A percentile compares a stretch with the other conserved stretches of the same genome.
Evolutionary conservation across 345 rosid species (phyloP).

Genomic region (Linum trigynum): DNA sequence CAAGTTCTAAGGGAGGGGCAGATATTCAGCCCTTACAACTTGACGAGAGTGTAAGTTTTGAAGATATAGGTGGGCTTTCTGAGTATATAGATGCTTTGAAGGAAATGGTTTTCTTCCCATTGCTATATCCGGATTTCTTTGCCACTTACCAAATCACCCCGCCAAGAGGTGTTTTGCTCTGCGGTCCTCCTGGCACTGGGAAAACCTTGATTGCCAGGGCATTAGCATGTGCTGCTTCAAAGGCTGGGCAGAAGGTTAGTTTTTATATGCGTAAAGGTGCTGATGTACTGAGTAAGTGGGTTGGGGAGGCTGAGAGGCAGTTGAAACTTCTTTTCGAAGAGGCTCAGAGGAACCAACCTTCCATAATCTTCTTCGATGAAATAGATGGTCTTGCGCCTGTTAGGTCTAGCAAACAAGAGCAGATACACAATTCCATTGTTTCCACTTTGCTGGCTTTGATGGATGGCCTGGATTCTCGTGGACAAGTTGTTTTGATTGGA

Average conservation of each 20-base stretch:
- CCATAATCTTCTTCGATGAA: slow-evolving; percentile 97
- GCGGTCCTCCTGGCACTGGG: slow-evolving; percentile 99
- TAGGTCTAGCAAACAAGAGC: slow-evolving; percentile 99
- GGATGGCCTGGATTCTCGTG: slow-evolving; percentile 99
- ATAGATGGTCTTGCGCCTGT: slow-evolving; percentile 99
- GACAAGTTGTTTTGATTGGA: slow-evolving; percentile 99
- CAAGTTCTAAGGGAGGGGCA: slow-evolving; percentile 99
- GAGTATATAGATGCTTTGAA: slow-evolving; percentile 87
- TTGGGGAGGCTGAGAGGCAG: slow-evolving; percentile 99
- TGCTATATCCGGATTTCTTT: slow-evolving; percentile 97
- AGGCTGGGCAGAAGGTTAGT: slow-evolving; percentile 99
- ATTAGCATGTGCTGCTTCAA: slow-evolving; percentile 99
- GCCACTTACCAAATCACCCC: slow-evolving; percentile 93
- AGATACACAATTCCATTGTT: slow-evolving; percentile 97
- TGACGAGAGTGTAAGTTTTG: slow-evolving; percentile 86
- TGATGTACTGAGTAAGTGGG: slow-evolving; percentile 99
- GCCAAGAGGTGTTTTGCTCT: slow-evolving; percentile 93
- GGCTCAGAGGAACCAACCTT: slow-evolving; percentile 97
- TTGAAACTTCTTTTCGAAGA: slow-evolving; percentile 95
- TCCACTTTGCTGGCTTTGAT: slow-evolving; percentile 97
- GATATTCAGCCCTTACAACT: slow-evolving; percentile 99
- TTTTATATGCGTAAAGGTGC: slow-evolving; percentile 99
- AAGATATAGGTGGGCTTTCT: slow-evolving; percentile 95
- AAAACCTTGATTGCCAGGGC: slow-evolving; percentile 99
- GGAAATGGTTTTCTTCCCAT: slow-evolving; percentile 99